These are phyloP conservation scores for Phytopythium montanum DNA, from an alignment of 352 stramenopile species.

Conservation along the genomic window DNA sequence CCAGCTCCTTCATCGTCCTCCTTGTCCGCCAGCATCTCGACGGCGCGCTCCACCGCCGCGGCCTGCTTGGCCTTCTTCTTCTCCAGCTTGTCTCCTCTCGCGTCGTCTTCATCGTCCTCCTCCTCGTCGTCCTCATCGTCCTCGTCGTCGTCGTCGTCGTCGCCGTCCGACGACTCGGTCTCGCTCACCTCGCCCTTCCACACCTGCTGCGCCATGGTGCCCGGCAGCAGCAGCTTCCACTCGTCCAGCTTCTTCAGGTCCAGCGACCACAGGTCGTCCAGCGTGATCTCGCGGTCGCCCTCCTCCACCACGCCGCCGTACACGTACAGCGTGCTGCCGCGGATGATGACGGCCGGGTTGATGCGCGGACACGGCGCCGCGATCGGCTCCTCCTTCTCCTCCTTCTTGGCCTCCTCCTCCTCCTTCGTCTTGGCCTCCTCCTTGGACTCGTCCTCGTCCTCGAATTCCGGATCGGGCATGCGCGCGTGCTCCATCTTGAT, in stretches of 20 bases:
- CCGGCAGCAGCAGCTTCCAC: conserved; percentile 90
- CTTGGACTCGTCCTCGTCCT: conserved; percentile 29
- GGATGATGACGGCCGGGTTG: conserved; percentile 85
- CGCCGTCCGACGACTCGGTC: conserved; percentile 83
- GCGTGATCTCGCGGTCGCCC: conserved; percentile 93
- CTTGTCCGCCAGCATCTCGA: conserved; percentile 60
- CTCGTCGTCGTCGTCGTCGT: conserved; percentile 72
- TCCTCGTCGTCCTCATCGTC: conserved; percentile 51
- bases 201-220: conserved; percentile 92
- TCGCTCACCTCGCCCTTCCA: conserved; percentile 87
- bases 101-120: conserved; percentile 29
- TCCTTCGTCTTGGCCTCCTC: conserved; percentile 11
- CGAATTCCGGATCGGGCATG: conserved; percentile 9
- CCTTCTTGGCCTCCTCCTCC: conserved; percentile 9
- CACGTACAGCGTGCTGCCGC: conserved; percentile 89
- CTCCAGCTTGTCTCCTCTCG: conserved; percentile 16
- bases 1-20: conserved; percentile 17
- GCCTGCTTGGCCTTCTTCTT: conserved; percentile 17
- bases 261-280: conserved; percentile 95
- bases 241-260: conserved; percentile 92
- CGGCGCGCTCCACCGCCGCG: conserved; percentile 47
- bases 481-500: conserved; percentile 9
- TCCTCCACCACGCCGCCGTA: conserved; percentile 93
- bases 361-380: conserved; percentile 76
- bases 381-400: conserved; percentile 22